Percentiles rank a stretch among this genome's conserved stretches.
These are phyloP conservation scores for Ustilaginoidea virens DNA, from an alignment of 2,329 filamentous ascomycete genomes.

Conservation along the genomic window DNA sequence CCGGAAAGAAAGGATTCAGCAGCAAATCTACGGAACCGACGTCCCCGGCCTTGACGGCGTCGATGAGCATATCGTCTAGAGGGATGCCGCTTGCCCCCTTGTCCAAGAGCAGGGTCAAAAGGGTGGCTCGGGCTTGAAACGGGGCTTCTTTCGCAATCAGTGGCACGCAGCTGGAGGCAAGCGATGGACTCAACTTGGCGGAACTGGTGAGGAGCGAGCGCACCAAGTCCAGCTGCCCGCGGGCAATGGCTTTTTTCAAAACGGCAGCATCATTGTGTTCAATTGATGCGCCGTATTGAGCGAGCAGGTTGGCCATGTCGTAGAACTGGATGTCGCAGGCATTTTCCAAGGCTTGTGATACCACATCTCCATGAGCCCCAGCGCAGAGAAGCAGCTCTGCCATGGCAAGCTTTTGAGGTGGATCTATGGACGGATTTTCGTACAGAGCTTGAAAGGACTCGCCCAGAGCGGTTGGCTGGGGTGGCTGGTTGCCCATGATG, in stretches of 20 bases:
- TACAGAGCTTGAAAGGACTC: conserved; percentile 34
- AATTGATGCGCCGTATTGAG: conserved; percentile 36
- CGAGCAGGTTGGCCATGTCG: conserved; percentile 38
- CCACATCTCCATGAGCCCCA: conserved; percentile 35
- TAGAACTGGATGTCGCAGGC: conserved; percentile 34
- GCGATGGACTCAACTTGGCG: conserved; percentile 24
- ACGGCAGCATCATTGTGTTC: conserved; percentile 36
- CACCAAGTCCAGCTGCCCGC: conserved; percentile 29
- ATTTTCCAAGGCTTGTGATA: conserved; percentile 31
- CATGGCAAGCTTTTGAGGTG: conserved; percentile 33
- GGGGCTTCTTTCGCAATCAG: conserved; percentile 30
- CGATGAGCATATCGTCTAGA: conserved; percentile 34
- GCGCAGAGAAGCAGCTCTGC: conserved; percentile 42
- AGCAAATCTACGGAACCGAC: conserved; percentile 30
- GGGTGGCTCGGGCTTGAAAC: conserved; percentile 26
- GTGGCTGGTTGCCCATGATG: conserved; percentile 35
- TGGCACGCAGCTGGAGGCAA: conserved; percentile 34
- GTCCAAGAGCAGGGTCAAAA: conserved; percentile 30
- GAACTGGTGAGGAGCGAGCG: conserved; percentile 29
- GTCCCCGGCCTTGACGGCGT: conserved; percentile 33
- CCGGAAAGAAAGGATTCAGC: conserved; percentile 30
- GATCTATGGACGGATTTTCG: conserved; percentile 27
- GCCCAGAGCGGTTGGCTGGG: conserved; percentile 29
- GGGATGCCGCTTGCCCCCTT: conserved; percentile 33
- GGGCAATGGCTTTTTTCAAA: conserved; percentile 30